Conservation (phyloP, 1,284 basidiomycete species). For the Moesziomyces sp. region DNA sequence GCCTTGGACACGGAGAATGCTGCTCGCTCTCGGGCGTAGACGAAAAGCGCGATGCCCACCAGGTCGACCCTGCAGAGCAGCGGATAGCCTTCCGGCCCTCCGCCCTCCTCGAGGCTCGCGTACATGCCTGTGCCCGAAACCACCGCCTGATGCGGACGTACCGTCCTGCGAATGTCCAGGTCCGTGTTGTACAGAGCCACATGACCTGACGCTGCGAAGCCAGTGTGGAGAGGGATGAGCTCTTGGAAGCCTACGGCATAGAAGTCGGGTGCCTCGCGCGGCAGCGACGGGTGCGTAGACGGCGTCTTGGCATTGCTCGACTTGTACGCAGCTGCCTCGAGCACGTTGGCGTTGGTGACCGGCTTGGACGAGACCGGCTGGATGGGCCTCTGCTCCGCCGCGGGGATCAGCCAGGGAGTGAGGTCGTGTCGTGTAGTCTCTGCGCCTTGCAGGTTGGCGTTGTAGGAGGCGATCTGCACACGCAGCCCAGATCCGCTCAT, state of each 20-base stretch:
- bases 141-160: slow-evolving; percentile 66
- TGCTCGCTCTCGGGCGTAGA: slow-evolving; percentile 79
- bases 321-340: slow-evolving; percentile 32
- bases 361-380: slow-evolving; percentile 26
- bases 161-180: slow-evolving; percentile 70
- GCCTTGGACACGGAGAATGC: slow-evolving; percentile 71
- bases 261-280: slow-evolving; percentile 73
- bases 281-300: slow-evolving; percentile 36
- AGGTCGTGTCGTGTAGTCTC: slow-evolving; percentile 62
- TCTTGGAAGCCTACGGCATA: slow-evolving; percentile 91
- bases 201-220: slow-evolving; percentile 70
- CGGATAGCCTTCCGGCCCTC: slow-evolving; percentile 64
- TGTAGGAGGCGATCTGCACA: slow-evolving; percentile 85
- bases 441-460: slow-evolving; percentile 82
- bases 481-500: slow-evolving; percentile 65
- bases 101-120: slow-evolving; percentile 57
- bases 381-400: slow-evolving; percentile 69
- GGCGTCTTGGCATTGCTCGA: slow-evolving; percentile 39
- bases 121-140: slow-evolving; percentile 59
- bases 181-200: slow-evolving; percentile 74
- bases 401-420: slow-evolving; percentile 65
- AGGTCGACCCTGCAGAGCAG: slow-evolving; percentile 55
- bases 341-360: slow-evolving; percentile 28
- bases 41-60: slow-evolving; percentile 70
- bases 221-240: slow-evolving; percentile 76